phyloP scores from a whole-genome alignment of 192 early-diverging fungal species.

The Rhizoclosmatium globosum region DNA sequence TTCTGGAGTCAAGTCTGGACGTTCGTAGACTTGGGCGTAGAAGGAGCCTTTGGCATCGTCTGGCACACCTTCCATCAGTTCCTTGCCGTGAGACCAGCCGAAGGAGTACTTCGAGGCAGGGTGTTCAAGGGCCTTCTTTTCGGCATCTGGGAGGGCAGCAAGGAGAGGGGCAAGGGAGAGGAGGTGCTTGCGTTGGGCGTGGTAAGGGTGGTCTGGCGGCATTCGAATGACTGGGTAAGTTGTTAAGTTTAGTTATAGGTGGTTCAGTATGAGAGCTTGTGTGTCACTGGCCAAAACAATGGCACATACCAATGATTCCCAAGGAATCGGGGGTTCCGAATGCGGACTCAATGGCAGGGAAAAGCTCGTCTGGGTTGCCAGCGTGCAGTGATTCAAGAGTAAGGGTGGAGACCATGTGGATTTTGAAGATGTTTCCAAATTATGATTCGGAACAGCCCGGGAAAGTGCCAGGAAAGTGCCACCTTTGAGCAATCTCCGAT shows the following conservation, averaged over 20 bases:
- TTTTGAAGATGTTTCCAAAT: no score
- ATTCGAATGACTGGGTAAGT: constrained; percentile 1
- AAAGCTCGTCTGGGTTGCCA: not conserved
- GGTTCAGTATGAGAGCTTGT: not conserved
- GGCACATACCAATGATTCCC: not conserved
- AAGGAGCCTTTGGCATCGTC: constrained; percentile 71
- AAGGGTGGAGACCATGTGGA: no score
- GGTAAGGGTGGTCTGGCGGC: constrained; percentile 2
- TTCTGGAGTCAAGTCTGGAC: constrained; percentile 1
- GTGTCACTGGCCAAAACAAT: not conserved
- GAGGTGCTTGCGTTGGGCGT: constrained; percentile 52
- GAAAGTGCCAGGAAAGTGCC: no score
- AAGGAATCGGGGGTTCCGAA: constrained; percentile 10
- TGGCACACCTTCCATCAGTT: constrained; percentile 70
- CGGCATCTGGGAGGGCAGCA: constrained; percentile 61
- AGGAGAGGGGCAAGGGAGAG: constrained; percentile 60
- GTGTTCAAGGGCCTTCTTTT: constrained; percentile 58
- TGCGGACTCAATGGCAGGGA: not conserved
- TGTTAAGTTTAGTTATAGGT: not conserved
- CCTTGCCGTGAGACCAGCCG: constrained; percentile 78
- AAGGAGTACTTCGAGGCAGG: constrained; percentile 62
- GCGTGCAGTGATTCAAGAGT: no score
- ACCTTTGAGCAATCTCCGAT: no score
- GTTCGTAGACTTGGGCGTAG: constrained; percentile 51
- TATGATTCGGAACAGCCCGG: no score